Base-by-base conservation (phyloP, 768 basidiomycete species). In the Agrocybe pediades region DNA sequence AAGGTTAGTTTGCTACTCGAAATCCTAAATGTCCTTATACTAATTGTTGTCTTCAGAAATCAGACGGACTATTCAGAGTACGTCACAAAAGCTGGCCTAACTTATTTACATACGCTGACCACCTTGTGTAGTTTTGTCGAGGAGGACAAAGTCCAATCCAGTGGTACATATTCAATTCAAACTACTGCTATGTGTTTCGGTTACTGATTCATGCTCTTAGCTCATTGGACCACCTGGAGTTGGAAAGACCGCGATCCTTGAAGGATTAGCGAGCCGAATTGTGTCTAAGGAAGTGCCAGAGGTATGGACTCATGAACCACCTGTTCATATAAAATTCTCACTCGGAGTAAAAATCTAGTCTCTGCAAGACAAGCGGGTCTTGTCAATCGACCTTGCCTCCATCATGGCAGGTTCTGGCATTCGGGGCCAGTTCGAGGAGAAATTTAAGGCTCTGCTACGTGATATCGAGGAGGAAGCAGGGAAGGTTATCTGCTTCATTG, bases 351-450 rank as follows among this genome's bases (percentile, higher is more conserved):
- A 26, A 36, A 25, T 25, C 19, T 27, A 92, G 91, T 92, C 92
- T 7, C 74, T 96, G 9, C 88, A 93, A 55, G 73, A 88, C 62
- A 96, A 95, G 66, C 83, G 89, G n/a, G 90, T 97, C 0, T 80
- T 96, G 0, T 85, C 94, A 0, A 81, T 96, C 49, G 94, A 95
- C 66, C 77, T 96, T 2, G 79, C 92, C 0, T 83, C 86, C 1
- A 83, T 96, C 20, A 81, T 95, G 73, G 94, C 92, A 6, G 94
- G 94, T 1, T 92, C 93, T 1, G 92, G 93, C 0, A 89, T 96
- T 48, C 85, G 94, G 39, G 94, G 94, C 1, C 90, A 94, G 60
- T 95, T 95, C 49, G 94, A 97, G 61, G 92, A 92, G 68, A 93
- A 93, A 61, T 95, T 95, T 80, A 95, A 95, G 67, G 88, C 85